phyloP scores from a whole-genome alignment of 2,329 filamentous ascomycete species.

The Sordariomycetes sp. region DNA sequence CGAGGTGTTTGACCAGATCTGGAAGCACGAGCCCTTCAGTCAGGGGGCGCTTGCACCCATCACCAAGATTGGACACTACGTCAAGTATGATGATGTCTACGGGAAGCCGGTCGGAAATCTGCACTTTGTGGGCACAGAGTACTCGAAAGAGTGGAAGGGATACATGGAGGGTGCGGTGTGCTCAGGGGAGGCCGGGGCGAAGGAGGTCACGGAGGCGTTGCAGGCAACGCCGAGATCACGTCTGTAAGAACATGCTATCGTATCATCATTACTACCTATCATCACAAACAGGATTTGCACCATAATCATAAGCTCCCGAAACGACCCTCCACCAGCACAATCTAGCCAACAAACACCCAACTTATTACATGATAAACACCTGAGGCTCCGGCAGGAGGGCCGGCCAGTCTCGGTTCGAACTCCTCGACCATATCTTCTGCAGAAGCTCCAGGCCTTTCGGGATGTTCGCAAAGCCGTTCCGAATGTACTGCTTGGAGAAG shows the following conservation, averaged over 20 bases:
- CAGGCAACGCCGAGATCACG: neutral
- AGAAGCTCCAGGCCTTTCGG: constrained; percentile 3
- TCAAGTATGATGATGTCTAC: constrained; percentile 15
- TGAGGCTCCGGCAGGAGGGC: constrained; percentile 2
- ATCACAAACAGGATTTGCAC: too few species aligned
- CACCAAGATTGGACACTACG: constrained; percentile 18
- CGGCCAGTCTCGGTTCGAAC: constrained; percentile 2
- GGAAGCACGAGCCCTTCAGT: constrained; percentile 22
- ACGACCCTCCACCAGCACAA: too few species aligned
- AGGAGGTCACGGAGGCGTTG: constrained; percentile 21
- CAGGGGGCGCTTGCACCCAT: constrained; percentile 23
- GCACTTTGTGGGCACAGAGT: constrained; percentile 42
- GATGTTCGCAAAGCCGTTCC: constrained; percentile 5
- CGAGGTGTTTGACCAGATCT: constrained; percentile 21
- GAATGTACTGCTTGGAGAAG: constrained; percentile 1
- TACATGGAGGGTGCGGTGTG: constrained; percentile 42
- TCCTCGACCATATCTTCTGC: constrained; percentile 2
- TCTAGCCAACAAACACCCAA: neutral
- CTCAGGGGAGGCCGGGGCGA: constrained; percentile 30
- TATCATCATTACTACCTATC: too few species aligned
- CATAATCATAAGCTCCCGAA: too few species aligned
- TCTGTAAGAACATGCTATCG: neutral
- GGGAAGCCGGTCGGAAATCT: constrained; percentile 24
- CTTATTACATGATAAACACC: constrained; percentile 4
- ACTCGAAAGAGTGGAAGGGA: constrained; percentile 36